Conservation (phyloP, 2,329 filamentous ascomycete species). For the Coniochaeta ligniaria region DNA sequence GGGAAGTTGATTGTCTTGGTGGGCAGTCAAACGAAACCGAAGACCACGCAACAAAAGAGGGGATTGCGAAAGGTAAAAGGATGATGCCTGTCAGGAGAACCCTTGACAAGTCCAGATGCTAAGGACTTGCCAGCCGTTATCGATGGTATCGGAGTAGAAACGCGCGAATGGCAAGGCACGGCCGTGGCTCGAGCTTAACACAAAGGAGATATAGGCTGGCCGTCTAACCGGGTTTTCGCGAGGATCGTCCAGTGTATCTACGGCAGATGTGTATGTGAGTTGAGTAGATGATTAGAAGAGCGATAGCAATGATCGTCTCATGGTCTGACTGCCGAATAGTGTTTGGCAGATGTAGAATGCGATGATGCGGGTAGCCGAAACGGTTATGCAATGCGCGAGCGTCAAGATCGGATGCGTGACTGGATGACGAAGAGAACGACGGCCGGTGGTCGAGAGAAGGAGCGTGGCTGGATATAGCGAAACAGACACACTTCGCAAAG, state of each 20-base stretch:
- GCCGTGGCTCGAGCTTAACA: not conserved
- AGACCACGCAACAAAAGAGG: not conserved
- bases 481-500: not conserved
- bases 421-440: not conserved
- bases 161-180: not conserved
- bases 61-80: not conserved
- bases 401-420: not conserved
- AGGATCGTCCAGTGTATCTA: not conserved
- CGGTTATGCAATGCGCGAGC: not conserved
- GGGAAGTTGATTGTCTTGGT: not conserved
- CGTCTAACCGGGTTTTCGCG: not conserved
- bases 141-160: not conserved
- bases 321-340: not conserved
- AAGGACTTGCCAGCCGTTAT: not conserved
- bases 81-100: slow-evolving; percentile 2
- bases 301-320: not conserved
- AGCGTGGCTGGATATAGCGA: not conserved
- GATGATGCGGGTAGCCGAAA: not conserved
- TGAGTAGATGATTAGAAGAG: not conserved
- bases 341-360: not conserved
- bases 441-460: not conserved
- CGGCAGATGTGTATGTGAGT: not conserved
- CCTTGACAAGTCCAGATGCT: not conserved
- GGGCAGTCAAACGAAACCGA: not conserved
- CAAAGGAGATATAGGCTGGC: not conserved